Evolutionary conservation across 371 early-diverging fungal genomes (phyloP), one percentile per base, ranked within the genome.

Genomic region (Actinomortierella wolfii): DNA sequence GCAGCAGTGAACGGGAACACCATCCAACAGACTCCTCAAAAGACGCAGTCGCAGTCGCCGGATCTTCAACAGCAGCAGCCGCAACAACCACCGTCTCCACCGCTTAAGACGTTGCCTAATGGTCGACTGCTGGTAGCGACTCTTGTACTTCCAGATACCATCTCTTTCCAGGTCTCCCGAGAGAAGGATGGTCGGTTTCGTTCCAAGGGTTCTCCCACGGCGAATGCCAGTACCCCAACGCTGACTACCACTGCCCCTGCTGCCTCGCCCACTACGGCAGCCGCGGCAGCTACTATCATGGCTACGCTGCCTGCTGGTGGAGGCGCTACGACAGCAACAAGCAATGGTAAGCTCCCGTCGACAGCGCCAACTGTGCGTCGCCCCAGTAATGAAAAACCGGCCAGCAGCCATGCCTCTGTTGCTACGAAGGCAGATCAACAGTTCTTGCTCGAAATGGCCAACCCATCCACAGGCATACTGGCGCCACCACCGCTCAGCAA

Each of bases 151-250:
- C 71, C 71, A 23, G 71, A 61, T 20, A 70, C 71, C 11, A 65
- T 70, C 42, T 70, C 71, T 26, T 70, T 70, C 55, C 71, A 70
- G 25, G 61, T 70, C 41, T 15, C 71, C 11, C 65, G 71, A 21
- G 71, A 64, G n/a, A 70, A 70, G 58, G 71, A 70, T 41, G 65
- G 71, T 15, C 54, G 54, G 29, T 58, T 70, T 34, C 48, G 52
- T 20, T 21, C 58, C 20, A 47, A 47, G 18, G 47, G 47, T 24
- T 47, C 47, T 47, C 47, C 24, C 21, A 47, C 24, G 20, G 24
- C 47, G 47, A 47, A 47, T 21, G 47, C 21, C 21, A 8, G 47
- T 11, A 34, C 34, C 7, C 34, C 34, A 11, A 34, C 34, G 34
- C 34, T 34, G 34, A 11, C 34, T 11, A 11, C 34, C 4, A 6